Evolutionary conservation across 202 grass and related monocot species (phyloP), one percentile per base, ranked within the genome.

Genomic region (Hordeum pubiflorum): DNA sequence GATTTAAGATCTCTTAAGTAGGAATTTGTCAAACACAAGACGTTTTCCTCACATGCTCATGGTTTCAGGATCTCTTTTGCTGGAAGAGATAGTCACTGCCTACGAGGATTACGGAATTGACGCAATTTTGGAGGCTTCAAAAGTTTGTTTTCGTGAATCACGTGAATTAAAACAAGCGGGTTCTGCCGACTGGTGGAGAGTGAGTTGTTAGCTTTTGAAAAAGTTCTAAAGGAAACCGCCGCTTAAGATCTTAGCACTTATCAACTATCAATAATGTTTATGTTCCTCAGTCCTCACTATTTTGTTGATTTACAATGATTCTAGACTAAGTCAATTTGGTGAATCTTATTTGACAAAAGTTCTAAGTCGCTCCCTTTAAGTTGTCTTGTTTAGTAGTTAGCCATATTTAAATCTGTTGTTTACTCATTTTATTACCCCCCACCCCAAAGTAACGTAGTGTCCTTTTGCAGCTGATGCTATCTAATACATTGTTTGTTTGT

Each of bases 171-270:
- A 91, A 86, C 54, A 89, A 83, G 76, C 90, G 1, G 95, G 95
- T 90, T 90, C 82, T 89, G 74, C 76, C 39, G 86, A 93, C 75
- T 98, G 95, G 95, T 98, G 95, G 95, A 94, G 46, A 75, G 95
- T 98, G 65, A 94, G 91, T 91, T 54, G 64, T 82, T 71, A 57
- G 33, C 59, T 67, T 80, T 73, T 50, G 54, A 29, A 80, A 55
- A 31, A 31, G 0, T 78, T 60, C 4, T 37, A 43, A 10, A 66
- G 46, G 69, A 64, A 78, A 63, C 58, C 38, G 75, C 59, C 17
- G 69, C 15, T 82, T 62, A 11, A 78, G n/a, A 69, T 82, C 4
- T 75, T 74, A 13, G 3, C 10, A 33, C 48, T 12, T 86, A 40
- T 44, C 14, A 56, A 69, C 3, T 54, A 54, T 54, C 50, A 54